A percentile compares a stretch with the other conserved stretches of the same genome.
These are phyloP conservation scores for Chlamydomonas eustigma DNA, from an alignment of 139 green algal genomes.

Conservation along the genomic window DNA sequence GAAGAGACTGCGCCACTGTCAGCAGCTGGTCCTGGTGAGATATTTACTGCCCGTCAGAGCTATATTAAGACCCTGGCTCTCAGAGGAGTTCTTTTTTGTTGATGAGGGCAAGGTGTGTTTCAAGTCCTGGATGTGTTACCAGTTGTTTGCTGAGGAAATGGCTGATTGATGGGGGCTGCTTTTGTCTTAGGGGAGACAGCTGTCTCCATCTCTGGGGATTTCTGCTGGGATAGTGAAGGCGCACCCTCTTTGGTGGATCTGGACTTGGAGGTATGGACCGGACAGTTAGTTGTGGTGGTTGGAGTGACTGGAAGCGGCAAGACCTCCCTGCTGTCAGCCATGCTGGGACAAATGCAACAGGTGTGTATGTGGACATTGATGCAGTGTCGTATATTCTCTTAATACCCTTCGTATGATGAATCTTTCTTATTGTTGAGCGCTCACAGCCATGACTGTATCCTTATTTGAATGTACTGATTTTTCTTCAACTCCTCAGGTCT, in stretches of 20 bases:
- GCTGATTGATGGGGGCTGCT: too few relatives aligned
- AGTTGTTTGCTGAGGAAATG: neutral
- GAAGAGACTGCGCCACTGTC: slow-evolving; percentile 1
- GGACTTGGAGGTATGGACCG: slow-evolving; percentile 30
- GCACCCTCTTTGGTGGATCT: slow-evolving; percentile 39
- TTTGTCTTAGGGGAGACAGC: slow-evolving; percentile 39
- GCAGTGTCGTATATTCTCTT: too few relatives aligned
- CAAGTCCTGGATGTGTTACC: too few relatives aligned
- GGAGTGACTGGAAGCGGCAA: slow-evolving; percentile 62
- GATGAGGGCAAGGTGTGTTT: too few relatives aligned
- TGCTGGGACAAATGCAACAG: slow-evolving; percentile 61
- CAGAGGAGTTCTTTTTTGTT: too few relatives aligned
- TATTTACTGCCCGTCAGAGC: too few relatives aligned
- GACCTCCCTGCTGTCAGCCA: slow-evolving; percentile 53
- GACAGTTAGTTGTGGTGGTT: slow-evolving; percentile 52
- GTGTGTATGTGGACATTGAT: neutral
- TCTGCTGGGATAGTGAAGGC: slow-evolving; percentile 43
- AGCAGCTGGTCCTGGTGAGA: slow-evolving; percentile 11
- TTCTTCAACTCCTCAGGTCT: slow-evolving; percentile 5
- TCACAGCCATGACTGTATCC: too few relatives aligned
- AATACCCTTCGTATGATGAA: too few relatives aligned
- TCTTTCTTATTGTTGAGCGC: too few relatives aligned
- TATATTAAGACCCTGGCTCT: too few relatives aligned
- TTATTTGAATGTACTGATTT: too few relatives aligned
- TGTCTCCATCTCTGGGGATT: slow-evolving; percentile 51